These are phyloP conservation scores for Neofusicoccum sp. DNA, from an alignment of 2,329 filamentous ascomycete genomes.

Conservation along the genomic window DNA sequence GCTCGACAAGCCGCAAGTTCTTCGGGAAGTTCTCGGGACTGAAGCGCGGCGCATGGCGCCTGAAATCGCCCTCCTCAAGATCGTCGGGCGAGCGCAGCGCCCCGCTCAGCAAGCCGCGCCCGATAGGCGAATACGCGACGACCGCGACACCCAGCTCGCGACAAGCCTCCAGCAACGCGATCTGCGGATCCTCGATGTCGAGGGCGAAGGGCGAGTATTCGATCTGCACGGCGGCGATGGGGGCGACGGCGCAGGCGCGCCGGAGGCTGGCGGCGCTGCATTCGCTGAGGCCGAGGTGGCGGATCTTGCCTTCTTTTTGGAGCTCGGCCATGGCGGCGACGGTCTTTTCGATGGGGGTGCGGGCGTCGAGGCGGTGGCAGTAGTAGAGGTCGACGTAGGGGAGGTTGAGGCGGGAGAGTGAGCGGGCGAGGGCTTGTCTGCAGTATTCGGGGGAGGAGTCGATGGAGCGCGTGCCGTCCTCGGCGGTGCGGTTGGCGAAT, in stretches of 20 bases:
- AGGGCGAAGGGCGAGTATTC: slow-evolving; percentile 52
- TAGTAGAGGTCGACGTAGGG: slow-evolving; percentile 46
- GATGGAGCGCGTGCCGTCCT: slow-evolving; percentile 37
- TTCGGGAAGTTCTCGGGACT: slow-evolving; percentile 39
- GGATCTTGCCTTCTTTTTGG: slow-evolving; percentile 48
- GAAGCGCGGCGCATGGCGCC: slow-evolving; percentile 42
- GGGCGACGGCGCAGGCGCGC: slow-evolving; percentile 48
- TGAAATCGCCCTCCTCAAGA: slow-evolving; percentile 38
- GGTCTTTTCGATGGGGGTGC: slow-evolving; percentile 49
- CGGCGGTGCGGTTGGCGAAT: slow-evolving; percentile 44
- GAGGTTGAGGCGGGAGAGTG: slow-evolving; percentile 41
- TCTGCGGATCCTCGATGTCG: slow-evolving; percentile 43
- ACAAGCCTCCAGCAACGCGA: slow-evolving; percentile 37
- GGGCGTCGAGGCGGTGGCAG: slow-evolving; percentile 43
- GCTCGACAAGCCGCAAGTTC: slow-evolving; percentile 36
- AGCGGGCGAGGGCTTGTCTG: slow-evolving; percentile 39
- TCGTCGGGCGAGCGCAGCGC: slow-evolving; percentile 40
- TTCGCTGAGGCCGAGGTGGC: slow-evolving; percentile 49
- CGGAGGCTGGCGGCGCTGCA: slow-evolving; percentile 46
- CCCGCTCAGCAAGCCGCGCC: slow-evolving; percentile 29
- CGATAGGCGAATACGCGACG: slow-evolving; percentile 41
- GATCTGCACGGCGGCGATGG: slow-evolving; percentile 50
- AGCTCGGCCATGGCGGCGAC: slow-evolving; percentile 47
- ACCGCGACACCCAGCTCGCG: slow-evolving; percentile 46
- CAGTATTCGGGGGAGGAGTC: slow-evolving; percentile 43